These are phyloP conservation scores for Phytopythium boreale DNA, from an alignment of 352 stramenopile species.

Conservation along the genomic window DNA sequence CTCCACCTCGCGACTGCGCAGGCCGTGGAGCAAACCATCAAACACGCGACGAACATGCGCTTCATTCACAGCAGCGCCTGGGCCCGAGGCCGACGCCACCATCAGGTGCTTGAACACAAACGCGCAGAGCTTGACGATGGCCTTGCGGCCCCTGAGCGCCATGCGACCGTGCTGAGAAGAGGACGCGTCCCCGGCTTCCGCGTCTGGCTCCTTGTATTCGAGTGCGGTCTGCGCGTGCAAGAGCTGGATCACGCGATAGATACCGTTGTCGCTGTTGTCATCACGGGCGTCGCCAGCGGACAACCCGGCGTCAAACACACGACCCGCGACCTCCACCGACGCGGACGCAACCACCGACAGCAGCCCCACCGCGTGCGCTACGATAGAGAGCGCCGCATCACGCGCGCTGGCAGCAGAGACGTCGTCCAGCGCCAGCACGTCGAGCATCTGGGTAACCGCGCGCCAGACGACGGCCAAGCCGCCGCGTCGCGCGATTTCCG, in stretches of 20 bases:
- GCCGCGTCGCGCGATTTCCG: slow-evolving; percentile 51
- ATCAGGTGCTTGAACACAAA: slow-evolving; percentile 79
- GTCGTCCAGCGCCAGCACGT: slow-evolving; percentile 10
- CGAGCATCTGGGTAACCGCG: slow-evolving; percentile 30
- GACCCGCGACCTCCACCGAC: slow-evolving; percentile 44
- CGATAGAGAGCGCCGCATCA: slow-evolving; percentile 22
- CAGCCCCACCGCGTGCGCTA: slow-evolving; percentile 46
- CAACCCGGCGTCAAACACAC: slow-evolving; percentile 20
- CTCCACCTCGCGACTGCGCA: slow-evolving; percentile 57
- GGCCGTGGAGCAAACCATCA: slow-evolving; percentile 57
- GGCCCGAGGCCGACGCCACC: slow-evolving; percentile 36
- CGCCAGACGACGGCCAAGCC: slow-evolving; percentile 59
- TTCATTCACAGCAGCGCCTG: slow-evolving; percentile 10
- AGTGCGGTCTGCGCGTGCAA: slow-evolving; percentile 49
- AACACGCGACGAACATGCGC: slow-evolving; percentile 50
- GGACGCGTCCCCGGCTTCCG: neutral
- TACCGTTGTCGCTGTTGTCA: slow-evolving; percentile 10
- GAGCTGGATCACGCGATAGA: slow-evolving; percentile 29
- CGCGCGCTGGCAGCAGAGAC: neutral
- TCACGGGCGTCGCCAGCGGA: slow-evolving; percentile 6
- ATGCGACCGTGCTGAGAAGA: slow-evolving; percentile 14
- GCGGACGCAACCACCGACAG: slow-evolving; percentile 56
- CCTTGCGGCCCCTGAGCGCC: slow-evolving; percentile 41
- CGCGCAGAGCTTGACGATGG: slow-evolving; percentile 66
- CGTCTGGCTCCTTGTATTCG: slow-evolving; percentile 37